Percentiles rank a stretch among this genome's conserved stretches.
These are phyloP conservation scores for Moesziomyces sp. DNA, from an alignment of 1,284 basidiomycete genomes.

Conservation along the genomic window DNA sequence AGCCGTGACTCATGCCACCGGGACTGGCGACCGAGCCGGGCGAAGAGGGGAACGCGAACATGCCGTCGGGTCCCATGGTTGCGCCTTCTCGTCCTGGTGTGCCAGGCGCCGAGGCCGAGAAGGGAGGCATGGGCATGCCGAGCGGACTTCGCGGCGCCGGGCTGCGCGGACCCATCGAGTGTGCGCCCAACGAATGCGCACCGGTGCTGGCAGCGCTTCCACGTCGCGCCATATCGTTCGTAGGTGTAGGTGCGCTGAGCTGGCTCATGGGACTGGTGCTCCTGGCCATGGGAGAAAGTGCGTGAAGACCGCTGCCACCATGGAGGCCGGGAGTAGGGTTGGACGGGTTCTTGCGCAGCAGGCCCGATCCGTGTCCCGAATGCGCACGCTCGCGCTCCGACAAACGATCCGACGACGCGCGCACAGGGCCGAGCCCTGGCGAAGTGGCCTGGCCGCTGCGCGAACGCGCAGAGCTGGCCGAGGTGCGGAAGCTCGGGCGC, in stretches of 20 bases:
- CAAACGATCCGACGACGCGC: constrained; percentile 55
- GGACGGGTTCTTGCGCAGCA: constrained; percentile 61
- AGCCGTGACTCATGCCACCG: constrained; percentile 11
- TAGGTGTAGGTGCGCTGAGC: constrained; percentile 32
- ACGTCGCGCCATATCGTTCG: constrained; percentile 15
- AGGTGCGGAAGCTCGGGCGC: constrained; percentile 34
- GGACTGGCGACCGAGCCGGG: constrained; percentile 20
- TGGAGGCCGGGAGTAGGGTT: constrained; percentile 58
- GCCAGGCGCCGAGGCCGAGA: constrained; percentile 23
- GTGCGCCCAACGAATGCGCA: constrained; percentile 15
- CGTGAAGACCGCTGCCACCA: constrained; percentile 41
- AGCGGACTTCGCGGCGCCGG: constrained; percentile 34
- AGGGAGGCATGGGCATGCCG: constrained; percentile 14
- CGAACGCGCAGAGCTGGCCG: constrained; percentile 29
- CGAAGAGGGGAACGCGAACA: constrained; percentile 12
- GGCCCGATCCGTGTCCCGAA: constrained; percentile 46
- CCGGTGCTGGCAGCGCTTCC: constrained; percentile 29
- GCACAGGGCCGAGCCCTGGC: constrained; percentile 44
- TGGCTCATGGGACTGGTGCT: constrained; percentile 38
- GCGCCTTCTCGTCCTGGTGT: constrained; percentile 1
- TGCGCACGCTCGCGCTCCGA: constrained; percentile 49
- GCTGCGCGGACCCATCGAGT: constrained; percentile 31
- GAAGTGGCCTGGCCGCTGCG: constrained; percentile 36
- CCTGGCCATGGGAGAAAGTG: constrained; percentile 36
- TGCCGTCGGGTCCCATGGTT: constrained; percentile 3